A percentile compares a stretch with the other conserved stretches of the same genome.
Conservation (phyloP, 805 yeast species). For the Metschnikowia vanudenii region DNA sequence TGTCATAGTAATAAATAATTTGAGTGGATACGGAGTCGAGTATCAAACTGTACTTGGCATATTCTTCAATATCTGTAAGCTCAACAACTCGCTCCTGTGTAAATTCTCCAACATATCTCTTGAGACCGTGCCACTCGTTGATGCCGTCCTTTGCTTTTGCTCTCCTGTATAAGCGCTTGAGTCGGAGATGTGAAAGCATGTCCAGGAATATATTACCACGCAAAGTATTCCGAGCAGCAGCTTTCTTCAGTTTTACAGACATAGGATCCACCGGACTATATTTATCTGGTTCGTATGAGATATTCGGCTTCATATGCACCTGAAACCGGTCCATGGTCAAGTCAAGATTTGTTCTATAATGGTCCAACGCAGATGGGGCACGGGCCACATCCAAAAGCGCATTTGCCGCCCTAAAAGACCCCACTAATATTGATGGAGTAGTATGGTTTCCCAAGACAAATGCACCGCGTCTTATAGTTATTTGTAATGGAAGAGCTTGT, state of each 20-base stretch:
- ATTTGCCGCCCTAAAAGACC: conserved; percentile 52
- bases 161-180: background rate
- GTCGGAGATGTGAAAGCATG: conserved; percentile 6
- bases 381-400: conserved; percentile 58
- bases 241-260: conserved; percentile 3
- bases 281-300: conserved; percentile 46
- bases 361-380: conserved; percentile 51
- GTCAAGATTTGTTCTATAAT: conserved; percentile 47
- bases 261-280: background rate
- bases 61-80: conserved; percentile 54
- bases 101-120: conserved; percentile 55
- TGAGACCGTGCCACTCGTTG: conserved; percentile 71
- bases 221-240: conserved; percentile 4
- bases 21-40: conserved; percentile 57
- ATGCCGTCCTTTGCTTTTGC: conserved; percentile 1
- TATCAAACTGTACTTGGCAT: conserved; percentile 75
- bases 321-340: conserved; percentile 52
- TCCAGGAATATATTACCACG: background rate
- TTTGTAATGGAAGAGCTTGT: conserved; percentile 57
- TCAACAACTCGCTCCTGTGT: conserved; percentile 29
- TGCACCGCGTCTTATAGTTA: conserved; percentile 64
- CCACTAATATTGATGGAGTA: conserved; percentile 70
- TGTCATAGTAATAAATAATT: conserved; percentile 66
- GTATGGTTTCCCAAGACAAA: conserved; percentile 75
- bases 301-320: conserved; percentile 65